phyloP scores from a whole-genome alignment of 169 alveolate genomes.

The Eimeria necatrix region DNA sequence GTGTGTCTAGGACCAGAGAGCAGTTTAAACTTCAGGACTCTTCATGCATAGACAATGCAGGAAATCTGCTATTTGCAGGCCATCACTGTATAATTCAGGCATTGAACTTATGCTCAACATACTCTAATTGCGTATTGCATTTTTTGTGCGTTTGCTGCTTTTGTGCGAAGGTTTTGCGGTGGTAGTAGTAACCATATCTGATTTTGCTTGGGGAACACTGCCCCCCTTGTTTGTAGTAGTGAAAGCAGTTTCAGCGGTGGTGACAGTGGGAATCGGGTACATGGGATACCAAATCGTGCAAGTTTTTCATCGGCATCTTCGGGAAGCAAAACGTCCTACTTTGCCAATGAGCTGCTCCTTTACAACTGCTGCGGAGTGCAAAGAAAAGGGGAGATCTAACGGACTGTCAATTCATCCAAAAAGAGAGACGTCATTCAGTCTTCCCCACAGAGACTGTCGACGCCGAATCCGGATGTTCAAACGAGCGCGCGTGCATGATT shows the following conservation, averaged over 20 bases:
- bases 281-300: slow-evolving; percentile 60
- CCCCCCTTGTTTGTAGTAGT: slow-evolving; percentile 32
- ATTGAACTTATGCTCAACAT: background rate
- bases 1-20: background rate
- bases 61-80: background rate
- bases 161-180: slow-evolving; percentile 39
- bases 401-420: background rate
- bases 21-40: too few species aligned
- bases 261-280: background rate
- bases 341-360: background rate
- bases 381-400: background rate
- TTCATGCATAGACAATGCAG: background rate
- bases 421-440: background rate
- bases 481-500: background rate
- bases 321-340: slow-evolving; percentile 46
- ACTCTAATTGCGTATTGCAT: too few species aligned
- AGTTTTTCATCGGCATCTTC: slow-evolving; percentile 24
- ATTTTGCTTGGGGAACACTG: slow-evolving; percentile 12
- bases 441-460: too few species aligned
- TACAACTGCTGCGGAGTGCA: background rate
- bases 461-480: background rate
- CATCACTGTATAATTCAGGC: background rate
- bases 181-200: slow-evolving; percentile 19
- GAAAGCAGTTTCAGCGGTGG: background rate
- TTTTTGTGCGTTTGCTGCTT: background rate